Base-by-base conservation (phyloP, 2,329 filamentous ascomycete genomes). In the Clarireedia paspali region DNA sequence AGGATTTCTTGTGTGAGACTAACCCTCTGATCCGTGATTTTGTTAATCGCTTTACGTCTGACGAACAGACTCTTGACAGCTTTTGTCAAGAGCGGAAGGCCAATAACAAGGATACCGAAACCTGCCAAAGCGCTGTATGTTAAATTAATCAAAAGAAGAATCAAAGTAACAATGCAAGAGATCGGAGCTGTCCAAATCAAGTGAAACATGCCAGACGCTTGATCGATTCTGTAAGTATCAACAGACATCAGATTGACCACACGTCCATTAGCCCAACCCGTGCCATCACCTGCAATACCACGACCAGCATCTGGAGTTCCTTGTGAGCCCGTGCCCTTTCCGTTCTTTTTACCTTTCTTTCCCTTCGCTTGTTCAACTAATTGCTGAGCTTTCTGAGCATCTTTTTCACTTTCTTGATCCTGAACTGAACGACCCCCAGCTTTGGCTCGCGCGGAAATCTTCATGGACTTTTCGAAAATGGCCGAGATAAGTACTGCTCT, bases 401-500 rank as follows among this genome's bases (percentile, higher is more conserved):
- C 62, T 0, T 55, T 55, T 24, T 55, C 53, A 15, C 50, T 47
- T 55, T 55, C 53, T 45, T 55, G 53, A 30, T 70, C 65, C 12
- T 68, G 67, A n/a, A 71, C 64, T 23, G 76, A 75, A 63, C 76
- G 75, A 10, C 89, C 90, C 44, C 91, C 92, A 10, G 92, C 91
- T 70, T 86, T 94, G 23, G 94, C 94, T 50, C 91, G 81, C 10
- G 87, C 89, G 0, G 91, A 96, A 15, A 97, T 80, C 50, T 84
- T 85, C 85, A 96, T 90, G 2, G 90, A 84, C 71, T 97, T 97
- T 69, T 94, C 89, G 66, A 95, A 97, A 57, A 97, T 90, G 57
- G 91, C 74, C 23, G 88, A 83, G 63, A 96, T 95, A 45, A 97
- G 74, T 0, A 89, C 87, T 1, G 85, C 90, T 68, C 92, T 81